Percentiles rank a stretch among this genome's conserved stretches.
Conservation (phyloP, 2,329 filamentous ascomycete genomes). For the Cladosporium sp. region DNA sequence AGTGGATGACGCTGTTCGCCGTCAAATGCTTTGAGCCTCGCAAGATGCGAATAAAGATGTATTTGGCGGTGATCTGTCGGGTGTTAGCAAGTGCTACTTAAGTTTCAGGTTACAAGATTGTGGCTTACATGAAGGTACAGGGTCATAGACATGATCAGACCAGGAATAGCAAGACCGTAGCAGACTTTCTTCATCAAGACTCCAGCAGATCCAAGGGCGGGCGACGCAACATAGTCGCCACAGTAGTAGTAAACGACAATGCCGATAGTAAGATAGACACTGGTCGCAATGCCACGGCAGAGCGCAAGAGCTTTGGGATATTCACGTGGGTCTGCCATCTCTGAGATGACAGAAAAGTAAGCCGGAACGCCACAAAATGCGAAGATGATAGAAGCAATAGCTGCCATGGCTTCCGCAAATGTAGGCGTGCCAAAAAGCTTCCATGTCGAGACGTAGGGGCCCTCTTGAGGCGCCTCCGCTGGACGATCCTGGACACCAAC, state of each 20-base stretch:
- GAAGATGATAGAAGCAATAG: slow-evolving; percentile 37
- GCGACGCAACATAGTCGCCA: slow-evolving; percentile 49
- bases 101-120: background rate
- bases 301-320: slow-evolving; percentile 39
- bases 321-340: slow-evolving; percentile 41
- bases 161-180: slow-evolving; percentile 41
- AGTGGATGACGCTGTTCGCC: slow-evolving; percentile 22
- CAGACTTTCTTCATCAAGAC: slow-evolving; percentile 45
- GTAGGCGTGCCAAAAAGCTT: slow-evolving; percentile 26
- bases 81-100: background rate
- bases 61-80: slow-evolving; percentile 29
- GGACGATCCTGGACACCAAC: slow-evolving; percentile 39
- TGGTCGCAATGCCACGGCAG: slow-evolving; percentile 25
- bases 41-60: slow-evolving; percentile 32
- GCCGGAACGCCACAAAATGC: slow-evolving; percentile 41
- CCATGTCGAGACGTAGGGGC: slow-evolving; percentile 34
- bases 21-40: slow-evolving; percentile 30
- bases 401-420: slow-evolving; percentile 21
- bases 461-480: slow-evolving; percentile 34
- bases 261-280: slow-evolving; percentile 41
- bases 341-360: slow-evolving; percentile 42
- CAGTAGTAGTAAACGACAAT: slow-evolving; percentile 50
- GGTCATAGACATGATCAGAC: slow-evolving; percentile 29
- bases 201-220: slow-evolving; percentile 50
- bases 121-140: slow-evolving; percentile 25